Base-by-base conservation (phyloP, 2,329 filamentous ascomycete species). In the Curvularia sp. region DNA sequence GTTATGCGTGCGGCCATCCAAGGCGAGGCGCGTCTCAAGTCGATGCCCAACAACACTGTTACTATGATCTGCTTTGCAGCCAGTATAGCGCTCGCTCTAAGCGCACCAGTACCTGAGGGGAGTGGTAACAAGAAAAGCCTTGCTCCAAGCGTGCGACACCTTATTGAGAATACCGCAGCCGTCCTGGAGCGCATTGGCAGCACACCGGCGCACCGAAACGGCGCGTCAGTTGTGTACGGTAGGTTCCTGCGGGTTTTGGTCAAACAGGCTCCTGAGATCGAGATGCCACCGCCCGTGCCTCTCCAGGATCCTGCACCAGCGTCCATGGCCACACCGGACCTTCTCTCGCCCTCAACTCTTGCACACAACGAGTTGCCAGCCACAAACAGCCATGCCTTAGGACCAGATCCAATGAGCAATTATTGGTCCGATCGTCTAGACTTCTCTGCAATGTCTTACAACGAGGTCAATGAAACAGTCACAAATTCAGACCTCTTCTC, bases 31-130 rank as follows among this genome's bases (percentile, higher is more conserved):
- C 84, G 88, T 60, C 81, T 92, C 0, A 87, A 87, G 55, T 91
- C 89, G 0, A 92, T 92, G 89, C 89, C 89, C 0, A 92, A 92
- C 74, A 92, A 92, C 65, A 91, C 89, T 0, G 85, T 89, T 55
- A 90, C 91, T 63, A 92, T 92, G 89, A 90, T 92, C 12, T 89
- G 88, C 1, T 91, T 91, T 63, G 89, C 89, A 0, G 75, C 71
- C 15, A 74, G 67, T 35, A 66, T 75, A 78, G 87, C 46, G 83
- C 84, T 50, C 76, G 91, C 55, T 86, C 58, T 75, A 20, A 73
- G 73, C 55, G 66, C 70, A 15, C 68, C 72, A 12, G 55, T 68
- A 2, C 62, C 70, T 5, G 59, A 64, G 7, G 69, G 62, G 24
- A 63, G 63, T 5, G 57, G 64, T 18, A 62, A 62, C 24, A 61